Base-by-base conservation (phyloP, 2,329 filamentous ascomycete genomes). In the Pseudogymnoascus sp. region DNA sequence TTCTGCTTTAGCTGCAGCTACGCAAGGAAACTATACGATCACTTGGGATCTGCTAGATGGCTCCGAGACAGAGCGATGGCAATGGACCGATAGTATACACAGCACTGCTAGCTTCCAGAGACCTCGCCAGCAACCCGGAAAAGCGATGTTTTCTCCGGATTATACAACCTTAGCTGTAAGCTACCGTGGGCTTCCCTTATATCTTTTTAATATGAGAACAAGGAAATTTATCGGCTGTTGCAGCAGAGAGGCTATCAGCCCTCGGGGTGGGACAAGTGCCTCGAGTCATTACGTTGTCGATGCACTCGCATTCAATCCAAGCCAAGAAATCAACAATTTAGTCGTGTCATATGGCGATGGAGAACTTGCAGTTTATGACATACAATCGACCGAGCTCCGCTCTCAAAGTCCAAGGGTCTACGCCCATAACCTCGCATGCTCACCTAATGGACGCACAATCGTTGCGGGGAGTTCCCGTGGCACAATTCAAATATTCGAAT, bases 171-270 rank as follows among this genome's bases (percentile, higher is more conserved):
- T 64, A 8, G 54, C 39, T n/a, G 57, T 60, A 7, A 44, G 11
- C 29, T 63, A 63, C 31, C 61, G 63, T 26, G 63, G 60, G 4
- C 41, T 57, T 13, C 59, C 63, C 1, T 59, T 66, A 3, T 61
- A 60, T 37, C 57, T 66, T 59, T 71, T 66, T 33, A 60, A 64
- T 17, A 54, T 63, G 8, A 10, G 36, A 29, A 58, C 59, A 24
- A 60, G 64, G 65, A 58, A 65, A 40, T 39, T 65, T 72, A 9
- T 65, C 67, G 15, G 67, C 63, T 10, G 70, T 39, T 64, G 70
- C 5, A 68, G 58, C 50, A 63, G 50, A 26, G 63, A 66, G 5
- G 69, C 68, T 8, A 62, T 24, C 2, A 68, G 71, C 29, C 9
- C n/a, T 11, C 10, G 3, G 24, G 59, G 11, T 29, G 29, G 7